Percentiles rank a stretch among this genome's conserved stretches.
phyloP scores from a whole-genome alignment of 1,284 basidiomycete species.

The Melampsora medusae region DNA sequence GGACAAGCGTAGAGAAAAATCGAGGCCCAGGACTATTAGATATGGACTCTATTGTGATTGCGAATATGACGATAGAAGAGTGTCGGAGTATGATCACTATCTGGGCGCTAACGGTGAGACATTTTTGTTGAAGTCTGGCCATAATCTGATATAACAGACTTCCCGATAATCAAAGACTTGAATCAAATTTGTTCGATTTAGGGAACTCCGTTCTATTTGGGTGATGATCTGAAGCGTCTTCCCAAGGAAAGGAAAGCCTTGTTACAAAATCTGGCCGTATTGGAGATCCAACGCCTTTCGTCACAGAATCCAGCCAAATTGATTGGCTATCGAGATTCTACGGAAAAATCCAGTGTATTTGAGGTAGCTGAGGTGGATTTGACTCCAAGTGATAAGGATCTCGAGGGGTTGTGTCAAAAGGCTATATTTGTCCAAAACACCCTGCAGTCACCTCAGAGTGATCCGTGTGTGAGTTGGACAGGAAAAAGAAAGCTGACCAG shows the following conservation, averaged over 20 bases:
- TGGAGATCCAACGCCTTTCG: constrained; percentile 15
- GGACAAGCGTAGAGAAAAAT: constrained; percentile 33
- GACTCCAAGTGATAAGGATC: neutral
- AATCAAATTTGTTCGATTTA: neutral
- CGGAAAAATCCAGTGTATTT: too few relatives aligned
- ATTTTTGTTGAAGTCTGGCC: neutral
- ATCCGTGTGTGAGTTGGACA: neutral
- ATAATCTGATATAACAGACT: neutral
- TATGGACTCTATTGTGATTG: constrained; percentile 29
- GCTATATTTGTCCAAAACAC: neutral
- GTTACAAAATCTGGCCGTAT: constrained; percentile 19
- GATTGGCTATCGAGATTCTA: too few relatives aligned
- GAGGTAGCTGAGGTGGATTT: too few relatives aligned
- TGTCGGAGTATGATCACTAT: constrained; percentile 31
- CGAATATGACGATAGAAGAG: constrained; percentile 28
- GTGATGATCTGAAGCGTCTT: constrained; percentile 24
- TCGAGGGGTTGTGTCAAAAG: neutral
- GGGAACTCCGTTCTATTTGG: constrained; percentile 38
- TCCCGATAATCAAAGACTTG: neutral
- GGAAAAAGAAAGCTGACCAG: constrained; percentile 5
- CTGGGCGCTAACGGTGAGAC: constrained; percentile 22
- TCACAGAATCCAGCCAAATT: constrained; percentile 10
- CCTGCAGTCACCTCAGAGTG: constrained; percentile 5
- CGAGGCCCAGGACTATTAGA: constrained; percentile 25
- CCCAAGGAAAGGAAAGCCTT: constrained; percentile 18